Conservation (phyloP, 2,329 filamentous ascomycete genomes). For the Xylariales sp. region DNA sequence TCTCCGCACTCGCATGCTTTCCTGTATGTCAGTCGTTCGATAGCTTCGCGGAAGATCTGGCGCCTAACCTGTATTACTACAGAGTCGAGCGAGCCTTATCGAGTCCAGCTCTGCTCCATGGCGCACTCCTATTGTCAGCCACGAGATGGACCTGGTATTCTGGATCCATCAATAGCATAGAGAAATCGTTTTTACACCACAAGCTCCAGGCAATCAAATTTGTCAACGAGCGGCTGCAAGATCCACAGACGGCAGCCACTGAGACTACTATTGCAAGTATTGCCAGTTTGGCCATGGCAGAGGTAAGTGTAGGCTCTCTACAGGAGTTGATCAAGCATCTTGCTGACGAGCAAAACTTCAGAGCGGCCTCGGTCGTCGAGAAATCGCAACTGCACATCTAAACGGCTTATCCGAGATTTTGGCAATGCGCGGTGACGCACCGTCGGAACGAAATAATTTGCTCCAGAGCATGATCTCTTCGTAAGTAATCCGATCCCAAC, state of each 20-base stretch:
- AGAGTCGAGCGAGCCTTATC: slow-evolving; percentile 18
- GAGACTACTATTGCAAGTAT: slow-evolving; percentile 19
- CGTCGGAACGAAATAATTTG: slow-evolving; percentile 15
- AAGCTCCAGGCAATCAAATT: slow-evolving; percentile 20
- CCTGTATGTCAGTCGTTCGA: background rate
- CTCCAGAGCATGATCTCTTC: slow-evolving; percentile 18
- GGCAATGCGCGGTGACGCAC: slow-evolving; percentile 14
- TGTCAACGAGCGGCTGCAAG: slow-evolving; percentile 19
- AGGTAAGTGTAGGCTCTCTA: slow-evolving; percentile 12
- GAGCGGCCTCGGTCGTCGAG: slow-evolving; percentile 18
- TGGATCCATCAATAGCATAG: slow-evolving; percentile 20
- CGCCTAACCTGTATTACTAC: background rate
- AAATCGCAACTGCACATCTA: slow-evolving; percentile 19
- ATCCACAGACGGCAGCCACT: slow-evolving; percentile 13
- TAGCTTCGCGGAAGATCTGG: slow-evolving; percentile 11
- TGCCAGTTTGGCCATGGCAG: slow-evolving; percentile 17
- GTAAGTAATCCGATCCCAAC: slow-evolving; percentile 9
- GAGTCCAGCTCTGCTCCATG: slow-evolving; percentile 18
- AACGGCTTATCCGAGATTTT: slow-evolving; percentile 16
- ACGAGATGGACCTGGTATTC: slow-evolving; percentile 21
- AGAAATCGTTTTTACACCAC: slow-evolving; percentile 19
- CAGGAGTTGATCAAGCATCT: background rate
- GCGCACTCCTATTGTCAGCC: slow-evolving; percentile 18
- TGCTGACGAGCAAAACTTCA: slow-evolving; percentile 11
- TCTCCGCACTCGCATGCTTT: slow-evolving; percentile 11